Percentiles rank a stretch among this genome's conserved stretches.
Evolutionary conservation across 179 eudicot genomes (phyloP).

Genomic region (Vitellaria paradoxa): DNA sequence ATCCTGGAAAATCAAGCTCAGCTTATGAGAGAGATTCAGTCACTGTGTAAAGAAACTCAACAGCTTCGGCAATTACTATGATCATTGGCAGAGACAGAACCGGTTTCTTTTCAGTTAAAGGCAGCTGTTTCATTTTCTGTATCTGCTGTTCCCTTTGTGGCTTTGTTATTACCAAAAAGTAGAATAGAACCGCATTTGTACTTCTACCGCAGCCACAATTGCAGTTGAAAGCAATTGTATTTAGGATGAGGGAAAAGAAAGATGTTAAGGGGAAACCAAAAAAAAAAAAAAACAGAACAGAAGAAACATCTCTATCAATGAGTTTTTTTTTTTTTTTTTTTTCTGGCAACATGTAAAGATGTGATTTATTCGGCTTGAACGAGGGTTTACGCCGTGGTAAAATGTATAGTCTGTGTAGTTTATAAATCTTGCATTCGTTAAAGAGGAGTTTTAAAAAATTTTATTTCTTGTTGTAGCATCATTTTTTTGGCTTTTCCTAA

Average conservation of each 20-base stretch:
- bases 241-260: not conserved
- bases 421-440: not conserved
- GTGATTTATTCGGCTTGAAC: conserved; percentile 8
- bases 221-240: not conserved
- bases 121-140: not conserved
- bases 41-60: conserved; percentile 65
- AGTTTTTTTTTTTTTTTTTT: not conserved
- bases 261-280: not conserved
- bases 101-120: not conserved
- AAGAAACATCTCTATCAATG: too few species aligned
- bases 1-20: conserved; percentile 71
- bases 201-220: not conserved
- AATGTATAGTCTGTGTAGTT: not conserved
- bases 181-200: not conserved
- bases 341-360: conserved; percentile 18
- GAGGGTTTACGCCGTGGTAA: not conserved
- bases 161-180: conserved; percentile 4
- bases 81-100: conserved; percentile 6
- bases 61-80: conserved; percentile 70
- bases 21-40: conserved; percentile 69
- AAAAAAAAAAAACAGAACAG: too few species aligned
- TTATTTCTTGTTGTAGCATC: too few species aligned
- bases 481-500: too few species aligned
- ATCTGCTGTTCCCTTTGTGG: conserved; percentile 9
- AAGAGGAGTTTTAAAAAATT: too few species aligned